phyloP scores from a whole-genome alignment of 768 basidiomycete species.

The Leccinum broughii region DNA sequence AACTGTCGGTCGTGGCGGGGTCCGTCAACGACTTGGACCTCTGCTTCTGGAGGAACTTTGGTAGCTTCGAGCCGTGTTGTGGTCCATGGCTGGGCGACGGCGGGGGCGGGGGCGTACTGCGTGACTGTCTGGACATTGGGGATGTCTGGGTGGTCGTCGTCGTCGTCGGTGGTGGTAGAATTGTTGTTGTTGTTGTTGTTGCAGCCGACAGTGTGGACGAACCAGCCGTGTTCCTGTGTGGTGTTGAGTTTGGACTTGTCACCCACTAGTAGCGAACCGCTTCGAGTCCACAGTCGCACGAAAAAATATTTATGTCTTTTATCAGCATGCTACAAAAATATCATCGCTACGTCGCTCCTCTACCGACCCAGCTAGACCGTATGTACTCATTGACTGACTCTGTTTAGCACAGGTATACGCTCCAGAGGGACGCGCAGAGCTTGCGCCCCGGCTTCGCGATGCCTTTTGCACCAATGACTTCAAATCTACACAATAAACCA shows the following conservation, averaged over 20 bases:
- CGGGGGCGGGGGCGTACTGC: conserved; percentile 43
- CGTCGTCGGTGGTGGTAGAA: not conserved
- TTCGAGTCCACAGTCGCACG: conserved; percentile 4
- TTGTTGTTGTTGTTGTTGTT: conserved; percentile 11
- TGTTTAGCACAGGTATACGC: conserved; percentile 28
- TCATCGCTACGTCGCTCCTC: conserved; percentile 27
- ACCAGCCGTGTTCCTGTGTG: conserved; percentile 3
- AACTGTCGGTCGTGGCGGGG: conserved; percentile 35
- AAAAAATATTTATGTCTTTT: not conserved
- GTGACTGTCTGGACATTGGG: conserved; percentile 49
- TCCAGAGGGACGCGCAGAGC: conserved; percentile 39
- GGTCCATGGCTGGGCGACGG: conserved; percentile 40
- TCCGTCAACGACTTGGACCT: conserved; percentile 51
- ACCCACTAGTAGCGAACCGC: not conserved
- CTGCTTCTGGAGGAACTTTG: conserved; percentile 69
- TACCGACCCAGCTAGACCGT: too few relatives aligned
- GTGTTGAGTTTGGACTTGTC: conserved; percentile 20
- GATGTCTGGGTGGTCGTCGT: conserved; percentile 6
- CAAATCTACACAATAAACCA: conserved; percentile 40
- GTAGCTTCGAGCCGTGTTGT: conserved; percentile 53
- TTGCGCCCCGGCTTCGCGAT: conserved; percentile 44
- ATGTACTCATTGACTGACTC: too few relatives aligned
- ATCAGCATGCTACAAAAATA: conserved; percentile 35
- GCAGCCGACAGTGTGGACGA: conserved; percentile 20
- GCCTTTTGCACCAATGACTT: conserved; percentile 47